Percentiles rank a stretch among this genome's conserved stretches.
phyloP scores from a whole-genome alignment of 768 basidiomycete species.

The Mycena olivaceomarginata region DNA sequence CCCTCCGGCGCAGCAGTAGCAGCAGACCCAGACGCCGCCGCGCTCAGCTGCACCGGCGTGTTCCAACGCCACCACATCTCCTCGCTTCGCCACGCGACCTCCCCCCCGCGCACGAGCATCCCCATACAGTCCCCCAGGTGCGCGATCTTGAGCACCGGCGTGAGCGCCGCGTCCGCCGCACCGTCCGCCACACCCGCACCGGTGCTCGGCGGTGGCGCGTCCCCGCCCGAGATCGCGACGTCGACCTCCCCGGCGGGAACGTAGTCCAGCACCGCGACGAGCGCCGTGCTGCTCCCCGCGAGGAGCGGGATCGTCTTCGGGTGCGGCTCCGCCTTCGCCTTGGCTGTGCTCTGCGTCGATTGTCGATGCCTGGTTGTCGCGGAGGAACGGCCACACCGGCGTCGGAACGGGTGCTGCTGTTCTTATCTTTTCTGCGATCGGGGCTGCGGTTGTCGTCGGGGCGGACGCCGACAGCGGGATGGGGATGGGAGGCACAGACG shows the following conservation, averaged over 20 bases:
- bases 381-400: not conserved
- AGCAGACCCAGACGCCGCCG: slow-evolving; percentile 5
- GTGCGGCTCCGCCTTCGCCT: not conserved
- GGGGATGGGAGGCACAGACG: not conserved
- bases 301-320: slow-evolving; percentile 61
- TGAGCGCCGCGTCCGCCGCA: slow-evolving; percentile 48
- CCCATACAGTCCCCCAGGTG: slow-evolving; percentile 94
- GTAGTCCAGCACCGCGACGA: slow-evolving; percentile 70
- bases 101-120: slow-evolving; percentile 87
- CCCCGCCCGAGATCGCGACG: not conserved
- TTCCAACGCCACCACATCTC: slow-evolving; percentile 93
- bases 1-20: not conserved
- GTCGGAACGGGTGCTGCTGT: not conserved
- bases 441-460: not conserved
- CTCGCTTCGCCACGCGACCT: slow-evolving; percentile 89
- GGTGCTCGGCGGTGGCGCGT: no score
- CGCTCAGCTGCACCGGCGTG: slow-evolving; percentile 68
- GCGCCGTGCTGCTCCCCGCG: slow-evolving; percentile 80
- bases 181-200: no score
- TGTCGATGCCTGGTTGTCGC: not conserved
- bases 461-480: not conserved
- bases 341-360: no score
- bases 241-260: slow-evolving; percentile 28
- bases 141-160: slow-evolving; percentile 86
- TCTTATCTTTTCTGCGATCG: not conserved